These are phyloP conservation scores for Hypoxylon sp. DNA, from an alignment of 2,329 filamentous ascomycete species.

Conservation along the genomic window DNA sequence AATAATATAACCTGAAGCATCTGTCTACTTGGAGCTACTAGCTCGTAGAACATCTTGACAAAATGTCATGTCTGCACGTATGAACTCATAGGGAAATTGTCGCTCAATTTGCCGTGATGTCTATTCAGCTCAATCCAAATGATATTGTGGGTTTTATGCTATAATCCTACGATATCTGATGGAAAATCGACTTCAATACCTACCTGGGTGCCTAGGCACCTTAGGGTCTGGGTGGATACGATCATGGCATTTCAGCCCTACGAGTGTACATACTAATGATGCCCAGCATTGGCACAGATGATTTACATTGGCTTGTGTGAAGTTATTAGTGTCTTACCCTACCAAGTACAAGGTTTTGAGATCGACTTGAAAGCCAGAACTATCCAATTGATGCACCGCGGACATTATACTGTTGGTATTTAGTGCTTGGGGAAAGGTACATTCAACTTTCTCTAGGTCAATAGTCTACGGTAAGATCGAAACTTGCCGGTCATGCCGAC, in stretches of 20 bases:
- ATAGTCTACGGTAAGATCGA: conserved; percentile 1
- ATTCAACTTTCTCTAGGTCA: neutral
- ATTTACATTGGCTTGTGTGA: neutral
- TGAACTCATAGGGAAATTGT: too few relatives aligned
- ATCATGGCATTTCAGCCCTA: neutral
- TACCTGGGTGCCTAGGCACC: too few relatives aligned
- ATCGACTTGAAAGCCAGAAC: neutral
- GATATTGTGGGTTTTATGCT: too few relatives aligned
- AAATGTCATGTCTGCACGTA: too few relatives aligned
- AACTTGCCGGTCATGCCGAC: conserved; percentile 4
- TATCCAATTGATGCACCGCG: neutral
- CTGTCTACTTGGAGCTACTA: too few relatives aligned
- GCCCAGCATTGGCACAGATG: neutral
- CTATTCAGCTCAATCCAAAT: too few relatives aligned
- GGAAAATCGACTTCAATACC: too few relatives aligned
- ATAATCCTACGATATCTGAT: too few relatives aligned
- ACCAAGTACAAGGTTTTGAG: neutral
- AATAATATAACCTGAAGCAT: too few relatives aligned
- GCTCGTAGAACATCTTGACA: too few relatives aligned
- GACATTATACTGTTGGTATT: neutral
- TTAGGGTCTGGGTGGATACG: too few relatives aligned
- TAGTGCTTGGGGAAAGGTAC: neutral
- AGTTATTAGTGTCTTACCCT: neutral
- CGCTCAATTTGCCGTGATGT: too few relatives aligned
- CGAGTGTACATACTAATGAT: neutral